Percentiles rank a stretch among this genome's conserved stretches.
Conservation (phyloP, 1,284 basidiomycete species). For the Cutaneotrichosporon sp. region DNA sequence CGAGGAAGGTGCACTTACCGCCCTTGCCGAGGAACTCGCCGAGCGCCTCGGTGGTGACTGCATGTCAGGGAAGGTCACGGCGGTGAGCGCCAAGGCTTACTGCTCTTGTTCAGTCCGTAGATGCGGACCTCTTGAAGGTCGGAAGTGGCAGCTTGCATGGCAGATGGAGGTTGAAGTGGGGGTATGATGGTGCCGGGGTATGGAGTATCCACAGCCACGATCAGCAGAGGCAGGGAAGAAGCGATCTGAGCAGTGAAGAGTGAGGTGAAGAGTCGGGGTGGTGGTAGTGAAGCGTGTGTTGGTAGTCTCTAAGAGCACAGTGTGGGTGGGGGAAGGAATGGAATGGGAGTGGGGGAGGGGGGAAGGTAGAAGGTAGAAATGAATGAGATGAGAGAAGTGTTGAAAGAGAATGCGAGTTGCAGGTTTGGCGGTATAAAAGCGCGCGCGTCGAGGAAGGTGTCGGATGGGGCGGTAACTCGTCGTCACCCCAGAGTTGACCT, state of each 20-base stretch:
- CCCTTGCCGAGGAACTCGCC: slow-evolving; percentile 38
- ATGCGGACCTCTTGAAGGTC: slow-evolving; percentile 31
- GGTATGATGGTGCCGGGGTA: background rate
- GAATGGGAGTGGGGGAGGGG: background rate
- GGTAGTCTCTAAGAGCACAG: background rate
- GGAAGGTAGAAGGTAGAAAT: background rate
- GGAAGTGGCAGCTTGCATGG: slow-evolving; percentile 10
- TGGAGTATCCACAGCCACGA: background rate
- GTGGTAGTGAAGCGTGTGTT: background rate
- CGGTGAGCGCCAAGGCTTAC: slow-evolving; percentile 1
- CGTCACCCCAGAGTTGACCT: background rate
- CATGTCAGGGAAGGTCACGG: background rate
- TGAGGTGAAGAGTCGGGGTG: background rate
- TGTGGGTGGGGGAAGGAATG: background rate
- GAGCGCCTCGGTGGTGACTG: slow-evolving; percentile 39
- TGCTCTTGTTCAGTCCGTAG: slow-evolving; percentile 32
- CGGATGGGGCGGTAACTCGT: background rate
- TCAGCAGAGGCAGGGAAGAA: background rate
- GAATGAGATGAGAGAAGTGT: slow-evolving; percentile 8
- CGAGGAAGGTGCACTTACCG: slow-evolving; percentile 22
- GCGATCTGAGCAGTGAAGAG: slow-evolving; percentile 1
- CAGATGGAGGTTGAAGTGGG: background rate
- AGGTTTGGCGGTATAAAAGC: background rate
- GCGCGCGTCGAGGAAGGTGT: background rate
- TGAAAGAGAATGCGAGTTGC: slow-evolving; percentile 7